Conservation (phyloP, 768 basidiomycete species). For the Trametes cubensis region DNA sequence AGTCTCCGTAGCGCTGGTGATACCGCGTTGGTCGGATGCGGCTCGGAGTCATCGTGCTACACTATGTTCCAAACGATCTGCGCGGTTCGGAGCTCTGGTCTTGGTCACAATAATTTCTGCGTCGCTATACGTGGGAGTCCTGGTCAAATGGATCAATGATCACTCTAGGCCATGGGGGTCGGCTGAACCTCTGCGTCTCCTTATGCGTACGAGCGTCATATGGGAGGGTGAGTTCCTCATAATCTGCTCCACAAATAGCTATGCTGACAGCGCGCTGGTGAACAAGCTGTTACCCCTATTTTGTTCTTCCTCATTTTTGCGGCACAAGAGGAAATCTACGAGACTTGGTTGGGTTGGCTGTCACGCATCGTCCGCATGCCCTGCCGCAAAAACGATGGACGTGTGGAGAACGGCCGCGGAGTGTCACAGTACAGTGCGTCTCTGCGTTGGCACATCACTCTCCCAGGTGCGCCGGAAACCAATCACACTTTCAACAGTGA, state of each 20-base stretch:
- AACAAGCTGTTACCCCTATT: slow-evolving; percentile 20
- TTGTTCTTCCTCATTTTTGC: slow-evolving; percentile 30
- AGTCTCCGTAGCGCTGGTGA: slow-evolving; percentile 9
- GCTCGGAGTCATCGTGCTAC: slow-evolving; percentile 6
- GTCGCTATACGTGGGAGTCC: slow-evolving; percentile 24
- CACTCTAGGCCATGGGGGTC: background rate
- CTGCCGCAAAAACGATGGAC: background rate
- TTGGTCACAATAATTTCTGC: slow-evolving; percentile 25
- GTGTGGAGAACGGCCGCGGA: background rate
- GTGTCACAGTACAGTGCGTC: slow-evolving; percentile 12
- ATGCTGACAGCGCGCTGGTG: background rate
- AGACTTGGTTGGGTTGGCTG: slow-evolving; percentile 24
- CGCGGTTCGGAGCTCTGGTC: slow-evolving; percentile 26
- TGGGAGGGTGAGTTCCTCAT: slow-evolving; percentile 29
- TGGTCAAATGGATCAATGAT: slow-evolving; percentile 21
- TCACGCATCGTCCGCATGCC: slow-evolving; percentile 4
- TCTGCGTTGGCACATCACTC: background rate
- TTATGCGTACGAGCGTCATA: slow-evolving; percentile 14
- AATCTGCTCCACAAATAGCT: background rate
- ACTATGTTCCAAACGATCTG: slow-evolving; percentile 16
- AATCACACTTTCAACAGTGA: slow-evolving; percentile 1
- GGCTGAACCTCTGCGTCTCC: background rate
- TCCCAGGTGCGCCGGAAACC: background rate
- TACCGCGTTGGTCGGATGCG: slow-evolving; percentile 22
- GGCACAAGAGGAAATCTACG: slow-evolving; percentile 29